Conservation (phyloP, 805 yeast genomes). For the Starmerella powellii region DNA sequence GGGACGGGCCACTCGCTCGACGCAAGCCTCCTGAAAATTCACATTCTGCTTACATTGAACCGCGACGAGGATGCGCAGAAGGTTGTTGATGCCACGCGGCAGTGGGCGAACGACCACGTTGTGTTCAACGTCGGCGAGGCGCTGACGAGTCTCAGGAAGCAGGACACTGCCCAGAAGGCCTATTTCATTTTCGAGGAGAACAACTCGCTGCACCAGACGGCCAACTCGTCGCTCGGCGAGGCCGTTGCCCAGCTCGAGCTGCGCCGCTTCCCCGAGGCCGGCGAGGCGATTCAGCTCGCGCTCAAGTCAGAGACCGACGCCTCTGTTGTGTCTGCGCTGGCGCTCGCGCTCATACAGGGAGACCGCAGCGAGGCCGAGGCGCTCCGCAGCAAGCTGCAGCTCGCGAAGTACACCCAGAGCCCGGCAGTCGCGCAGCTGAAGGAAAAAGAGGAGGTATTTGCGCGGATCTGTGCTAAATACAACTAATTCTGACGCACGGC, state of each 20-base stretch:
- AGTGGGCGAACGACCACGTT: slow-evolving; percentile 57
- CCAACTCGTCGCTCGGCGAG: slow-evolving; percentile 53
- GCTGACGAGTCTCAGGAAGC: slow-evolving; percentile 42
- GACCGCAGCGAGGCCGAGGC: slow-evolving; percentile 17
- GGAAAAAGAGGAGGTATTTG: slow-evolving; percentile 54
- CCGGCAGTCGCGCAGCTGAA: slow-evolving; percentile 41
- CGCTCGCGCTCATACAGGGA: slow-evolving; percentile 48
- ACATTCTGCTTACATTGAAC: slow-evolving; percentile 33
- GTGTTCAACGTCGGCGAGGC: slow-evolving; percentile 70
- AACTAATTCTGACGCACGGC: background rate
- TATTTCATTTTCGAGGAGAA: slow-evolving; percentile 56
- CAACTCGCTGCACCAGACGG: slow-evolving; percentile 23
- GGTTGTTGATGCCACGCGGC: slow-evolving; percentile 35
- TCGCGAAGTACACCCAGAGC: slow-evolving; percentile 44
- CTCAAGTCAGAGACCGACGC: slow-evolving; percentile 31
- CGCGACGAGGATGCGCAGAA: slow-evolving; percentile 37
- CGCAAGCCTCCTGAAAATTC: slow-evolving; percentile 30
- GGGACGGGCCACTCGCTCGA: slow-evolving; percentile 33
- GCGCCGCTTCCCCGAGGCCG: slow-evolving; percentile 72
- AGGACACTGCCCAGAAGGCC: slow-evolving; percentile 30
- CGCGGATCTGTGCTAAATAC: slow-evolving; percentile 40
- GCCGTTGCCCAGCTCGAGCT: slow-evolving; percentile 68
- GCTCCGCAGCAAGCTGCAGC: slow-evolving; percentile 16
- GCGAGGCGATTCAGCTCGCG: slow-evolving; percentile 38
- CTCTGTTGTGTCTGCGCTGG: slow-evolving; percentile 49